Evolutionary conservation across 2,329 filamentous ascomycete species (phyloP), one percentile per base, ranked within the genome.

Genomic region (Fusarium sp.): DNA sequence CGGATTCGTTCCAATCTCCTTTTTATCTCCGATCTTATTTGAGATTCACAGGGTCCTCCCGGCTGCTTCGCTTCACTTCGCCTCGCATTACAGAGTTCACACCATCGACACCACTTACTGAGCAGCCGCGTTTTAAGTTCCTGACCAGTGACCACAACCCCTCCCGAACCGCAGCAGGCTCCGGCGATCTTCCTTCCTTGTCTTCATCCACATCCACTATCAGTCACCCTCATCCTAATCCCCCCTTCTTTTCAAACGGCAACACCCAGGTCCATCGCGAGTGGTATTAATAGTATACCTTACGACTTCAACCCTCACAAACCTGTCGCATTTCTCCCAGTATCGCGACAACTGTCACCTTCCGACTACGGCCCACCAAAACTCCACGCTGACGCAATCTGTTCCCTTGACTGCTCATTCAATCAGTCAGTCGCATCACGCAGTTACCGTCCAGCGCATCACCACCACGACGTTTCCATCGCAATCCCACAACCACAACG

Each of bases 371-470:
- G 57, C 70, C 73, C 71, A 71, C 65, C 62, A 32, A 67, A 48
- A 67, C 71, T 70, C 72, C 72, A 70, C 74, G 74, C 74, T 75
- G 74, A 75, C 74, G 74, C 74, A 75, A 75, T 75, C 70, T 62
- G 62, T 62, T 60, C 45, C 59, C 53, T 60, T 40, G 53, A 56
- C 55, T 56, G 56, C 56, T 52, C 56, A 37, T 48, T 66, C 64
- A 58, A 65, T 40, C 51, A 35, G 28, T 70, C 61, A 33, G 53
- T 65, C 43, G 53, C 62, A 65, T 62, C 66, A 63, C 61, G 54
- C 47, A 53, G 30, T 24, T 52, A 59, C 58, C 20, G 35, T 30
- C 35, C 48, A 57, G 37, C 45, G 53, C 43, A 65, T 54, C 67
- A 44, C 46, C 52, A 58, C 32, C 49, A 48, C 47, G 35, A 22